A percentile compares a stretch with the other conserved stretches of the same genome.
These are phyloP conservation scores for Fomes fomentarius DNA, from an alignment of 1,284 basidiomycete species.

Conservation along the genomic window DNA sequence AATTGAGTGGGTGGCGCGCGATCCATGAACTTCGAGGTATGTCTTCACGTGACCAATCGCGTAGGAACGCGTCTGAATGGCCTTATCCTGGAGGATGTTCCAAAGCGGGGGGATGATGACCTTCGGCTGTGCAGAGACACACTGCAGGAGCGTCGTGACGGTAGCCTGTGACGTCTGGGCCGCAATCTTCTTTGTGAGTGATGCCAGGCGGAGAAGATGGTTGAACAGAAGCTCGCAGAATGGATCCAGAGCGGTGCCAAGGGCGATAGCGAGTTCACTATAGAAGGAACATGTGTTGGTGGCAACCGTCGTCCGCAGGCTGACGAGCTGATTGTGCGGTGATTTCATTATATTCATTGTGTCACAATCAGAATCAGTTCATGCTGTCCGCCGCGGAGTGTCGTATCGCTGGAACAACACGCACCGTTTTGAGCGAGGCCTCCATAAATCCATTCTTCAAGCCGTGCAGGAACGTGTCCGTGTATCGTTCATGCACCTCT, in stretches of 20 bases:
- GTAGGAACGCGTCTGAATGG: conserved; percentile 76
- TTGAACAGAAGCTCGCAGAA: conserved; percentile 78
- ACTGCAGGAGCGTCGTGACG: conserved; percentile 68
- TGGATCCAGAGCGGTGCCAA: conserved; percentile 77
- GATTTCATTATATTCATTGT: conserved; percentile 12
- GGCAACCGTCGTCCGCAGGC: conserved; percentile 91
- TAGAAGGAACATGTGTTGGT: conserved; percentile 82
- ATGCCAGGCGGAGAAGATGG: conserved; percentile 85
- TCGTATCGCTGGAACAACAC: conserved; percentile 33
- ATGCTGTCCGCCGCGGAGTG: conserved; percentile 6
- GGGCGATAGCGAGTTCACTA: conserved; percentile 69
- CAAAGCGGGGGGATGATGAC: conserved; percentile 74
- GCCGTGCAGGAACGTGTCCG: conserved; percentile 73
- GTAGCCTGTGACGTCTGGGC: conserved; percentile 85
- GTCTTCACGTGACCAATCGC: conserved; percentile 69
- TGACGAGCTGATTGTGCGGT: conserved; percentile 62
- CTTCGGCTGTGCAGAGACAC: conserved; percentile 77
- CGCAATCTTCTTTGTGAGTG: conserved; percentile 94
- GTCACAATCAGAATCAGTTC: too few species aligned
- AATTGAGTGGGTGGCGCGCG: conserved; percentile 62
- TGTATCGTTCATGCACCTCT: conserved; percentile 74
- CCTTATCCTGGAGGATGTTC: conserved; percentile 84
- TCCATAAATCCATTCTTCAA: conserved; percentile 83
- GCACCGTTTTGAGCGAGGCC: conserved; percentile 84
- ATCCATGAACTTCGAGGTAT: conserved; percentile 73